These are phyloP conservation scores for Botrytis paeoniae DNA, from an alignment of 2,329 filamentous ascomycete species.

Conservation along the genomic window DNA sequence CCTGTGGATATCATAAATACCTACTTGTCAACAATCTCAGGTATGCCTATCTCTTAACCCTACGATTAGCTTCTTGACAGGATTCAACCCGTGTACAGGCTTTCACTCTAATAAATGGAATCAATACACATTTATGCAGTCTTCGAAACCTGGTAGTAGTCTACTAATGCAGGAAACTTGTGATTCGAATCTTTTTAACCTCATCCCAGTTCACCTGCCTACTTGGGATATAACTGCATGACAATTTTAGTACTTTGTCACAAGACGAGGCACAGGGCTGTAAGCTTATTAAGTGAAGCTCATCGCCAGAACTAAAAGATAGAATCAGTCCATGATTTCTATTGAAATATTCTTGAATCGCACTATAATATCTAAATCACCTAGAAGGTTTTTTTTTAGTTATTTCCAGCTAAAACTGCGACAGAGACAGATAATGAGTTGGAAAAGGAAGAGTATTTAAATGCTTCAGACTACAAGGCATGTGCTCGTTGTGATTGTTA, in stretches of 20 bases:
- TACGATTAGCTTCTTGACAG: not conserved
- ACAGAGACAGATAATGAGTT: conserved; percentile 43
- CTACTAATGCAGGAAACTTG: not conserved
- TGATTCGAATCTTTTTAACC: not conserved
- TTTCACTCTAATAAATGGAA: not conserved
- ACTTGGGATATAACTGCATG: not conserved
- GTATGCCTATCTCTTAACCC: not conserved
- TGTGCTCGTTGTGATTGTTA: not conserved
- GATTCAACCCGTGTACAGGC: not conserved
- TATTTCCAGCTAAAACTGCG: conserved; percentile 35
- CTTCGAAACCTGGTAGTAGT: not conserved
- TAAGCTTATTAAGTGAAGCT: not conserved
- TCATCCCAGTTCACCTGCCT: not conserved
- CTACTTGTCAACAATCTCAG: not conserved
- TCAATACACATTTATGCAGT: fast-evolving
- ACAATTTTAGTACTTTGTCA: not conserved
- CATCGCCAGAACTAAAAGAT: not conserved
- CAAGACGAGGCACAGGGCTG: not conserved
- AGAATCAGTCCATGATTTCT: not conserved
- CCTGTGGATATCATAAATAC: not conserved
- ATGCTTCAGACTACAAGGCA: not conserved
- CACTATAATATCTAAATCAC: not conserved
- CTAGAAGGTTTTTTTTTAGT: no score
- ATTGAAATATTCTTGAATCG: not conserved
- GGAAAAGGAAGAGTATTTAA: conserved; percentile 35